Percentiles rank a stretch among this genome's conserved stretches.
Evolutionary conservation across 78 protist species (phyloP).

Genomic region (Tieghemostelium lacteum): DNA sequence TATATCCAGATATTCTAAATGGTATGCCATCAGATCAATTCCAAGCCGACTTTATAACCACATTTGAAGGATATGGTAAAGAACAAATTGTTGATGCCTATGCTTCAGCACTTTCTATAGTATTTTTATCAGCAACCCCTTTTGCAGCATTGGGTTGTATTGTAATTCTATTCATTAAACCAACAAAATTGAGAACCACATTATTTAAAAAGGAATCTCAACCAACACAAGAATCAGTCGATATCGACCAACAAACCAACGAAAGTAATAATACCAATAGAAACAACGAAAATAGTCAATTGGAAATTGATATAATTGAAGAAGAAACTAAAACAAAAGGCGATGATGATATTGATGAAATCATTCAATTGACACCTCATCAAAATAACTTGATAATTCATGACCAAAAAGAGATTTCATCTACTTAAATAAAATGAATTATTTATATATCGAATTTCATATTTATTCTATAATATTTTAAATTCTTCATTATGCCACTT

Average conservation of each 20-base stretch:
- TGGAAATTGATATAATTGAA: too few relatives aligned
- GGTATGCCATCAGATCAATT: constrained; percentile 4
- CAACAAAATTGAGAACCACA: constrained; percentile 41
- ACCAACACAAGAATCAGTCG: background rate
- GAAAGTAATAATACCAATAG: too few relatives aligned
- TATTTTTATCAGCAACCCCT: constrained; percentile 56
- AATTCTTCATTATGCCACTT: too few relatives aligned
- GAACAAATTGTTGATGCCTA: constrained; percentile 14
- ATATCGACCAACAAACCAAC: background rate
- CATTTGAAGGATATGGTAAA: constrained; percentile 8
- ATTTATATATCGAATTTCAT: too few relatives aligned
- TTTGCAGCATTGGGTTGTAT: constrained; percentile 52
- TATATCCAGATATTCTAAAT: background rate
- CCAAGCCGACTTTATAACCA: background rate
- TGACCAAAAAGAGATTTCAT: too few relatives aligned
- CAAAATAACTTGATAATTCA: too few relatives aligned
- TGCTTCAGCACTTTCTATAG: constrained; percentile 20
- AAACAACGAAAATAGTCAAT: too few relatives aligned
- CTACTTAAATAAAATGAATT: too few relatives aligned
- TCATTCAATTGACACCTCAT: too few relatives aligned
- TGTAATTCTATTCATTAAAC: constrained; percentile 16
- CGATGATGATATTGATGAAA: too few relatives aligned
- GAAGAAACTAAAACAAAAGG: too few relatives aligned
- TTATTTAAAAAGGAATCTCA: background rate
- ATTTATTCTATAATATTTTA: too few relatives aligned